Evolutionary conservation across 2,329 filamentous ascomycete genomes (phyloP).

Genomic region (Sarocladium oryzae): DNA sequence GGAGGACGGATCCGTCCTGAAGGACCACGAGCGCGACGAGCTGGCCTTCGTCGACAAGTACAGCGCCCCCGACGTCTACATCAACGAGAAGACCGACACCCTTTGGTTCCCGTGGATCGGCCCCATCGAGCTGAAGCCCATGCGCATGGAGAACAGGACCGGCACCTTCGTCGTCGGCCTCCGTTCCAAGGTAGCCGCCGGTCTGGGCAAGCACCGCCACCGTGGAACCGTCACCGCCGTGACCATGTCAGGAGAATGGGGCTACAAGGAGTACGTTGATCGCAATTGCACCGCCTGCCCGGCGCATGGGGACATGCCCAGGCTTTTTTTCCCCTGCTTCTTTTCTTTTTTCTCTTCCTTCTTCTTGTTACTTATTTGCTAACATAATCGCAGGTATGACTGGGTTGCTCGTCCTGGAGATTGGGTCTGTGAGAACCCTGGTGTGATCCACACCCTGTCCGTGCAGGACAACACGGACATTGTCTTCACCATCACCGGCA

Average conservation of each 20-base stretch:
- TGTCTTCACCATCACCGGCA: conserved; percentile 19
- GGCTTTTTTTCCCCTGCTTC: too few relatives aligned
- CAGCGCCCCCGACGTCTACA: conserved; percentile 20
- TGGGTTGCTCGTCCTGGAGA: conserved; percentile 19
- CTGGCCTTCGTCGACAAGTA: conserved; percentile 20
- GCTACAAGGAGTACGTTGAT: conserved; percentile 14
- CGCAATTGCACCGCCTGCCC: neutral
- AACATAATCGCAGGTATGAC: conserved; percentile 15
- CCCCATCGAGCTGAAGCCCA: conserved; percentile 13
- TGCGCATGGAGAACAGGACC: conserved; percentile 13
- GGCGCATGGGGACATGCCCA: too few relatives aligned
- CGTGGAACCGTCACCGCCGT: conserved; percentile 13
- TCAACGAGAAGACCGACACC: conserved; percentile 17
- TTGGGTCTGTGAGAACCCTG: conserved; percentile 20
- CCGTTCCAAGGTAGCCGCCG: conserved; percentile 12
- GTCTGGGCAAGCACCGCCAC: conserved; percentile 13
- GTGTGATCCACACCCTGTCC: conserved; percentile 18
- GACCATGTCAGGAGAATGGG: conserved; percentile 19
- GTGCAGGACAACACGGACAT: conserved; percentile 18
- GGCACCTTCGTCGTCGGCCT: conserved; percentile 13
- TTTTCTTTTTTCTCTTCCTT: too few relatives aligned
- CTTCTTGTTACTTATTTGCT: too few relatives aligned
- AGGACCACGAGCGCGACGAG: conserved; percentile 13
- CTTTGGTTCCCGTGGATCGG: conserved; percentile 17
- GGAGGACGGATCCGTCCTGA: conserved; percentile 9